Base-by-base conservation (phyloP, 2,329 filamentous ascomycete genomes). In the Claviceps sp. region DNA sequence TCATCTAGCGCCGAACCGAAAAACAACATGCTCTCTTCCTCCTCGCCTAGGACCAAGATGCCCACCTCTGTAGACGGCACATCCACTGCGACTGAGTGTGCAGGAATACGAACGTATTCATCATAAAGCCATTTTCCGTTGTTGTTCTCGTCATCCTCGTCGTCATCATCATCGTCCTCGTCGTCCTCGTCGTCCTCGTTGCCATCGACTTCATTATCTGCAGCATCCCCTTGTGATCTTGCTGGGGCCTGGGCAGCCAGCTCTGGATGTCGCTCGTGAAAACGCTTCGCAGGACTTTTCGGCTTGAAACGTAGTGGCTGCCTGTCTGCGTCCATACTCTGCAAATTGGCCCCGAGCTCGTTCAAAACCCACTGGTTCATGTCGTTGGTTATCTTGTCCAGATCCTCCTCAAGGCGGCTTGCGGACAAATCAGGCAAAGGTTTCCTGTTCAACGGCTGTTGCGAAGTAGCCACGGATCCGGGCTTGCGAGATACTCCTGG, bases 21-120 rank as follows among this genome's bases (percentile, higher is more conserved):
- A 61, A 84, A 84, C 44, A 77, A 72, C 50, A 77, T 74, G 42
- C 73, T 72, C 54, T 81, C 78, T n/a, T 77, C 75, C 53, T 80
- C 75, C 22, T 71, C 72, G 49, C 79, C 76, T 47, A 82, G 72
- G 6, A 80, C 75, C 49, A 82, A 62, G 38, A 81, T 63, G 11
- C 78, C 78, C 6, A 83, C 71, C 45, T 73, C 74, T 26, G 75
- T 70, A 0, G 73, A 69, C 7, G 67, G 64, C 3, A 78, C 69
- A 14, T 73, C 66, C 9, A 71, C 62, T 16, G 69, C 68, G 53
- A 81, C 66, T 26, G 68, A 69, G 52, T 73, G 71, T 2, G 71
- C 75, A 1, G 79, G 77, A 17, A 83, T 72, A 38, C 80, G 79
- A 50, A 82, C 71, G 58, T 84, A 84, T 42, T 80, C 82, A 54